A percentile compares a stretch with the other conserved stretches of the same genome.
phyloP scores from a whole-genome alignment of 305 asterid species.

The Fraxinus sp. region DNA sequence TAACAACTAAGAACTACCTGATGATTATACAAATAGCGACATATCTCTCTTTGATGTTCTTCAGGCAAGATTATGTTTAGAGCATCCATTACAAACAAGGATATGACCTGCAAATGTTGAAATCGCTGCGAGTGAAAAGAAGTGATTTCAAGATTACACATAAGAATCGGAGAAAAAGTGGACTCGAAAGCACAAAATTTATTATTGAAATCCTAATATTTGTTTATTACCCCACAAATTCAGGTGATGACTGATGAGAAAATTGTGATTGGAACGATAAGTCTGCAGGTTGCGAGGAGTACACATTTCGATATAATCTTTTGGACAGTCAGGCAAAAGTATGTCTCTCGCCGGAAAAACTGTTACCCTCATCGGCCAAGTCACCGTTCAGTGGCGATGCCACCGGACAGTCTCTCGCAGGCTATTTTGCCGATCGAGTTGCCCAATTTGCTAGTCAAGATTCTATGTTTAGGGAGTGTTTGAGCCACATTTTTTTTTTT shows the following conservation, averaged over 20 bases:
- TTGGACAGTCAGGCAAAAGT: not conserved
- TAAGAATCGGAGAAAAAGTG: not conserved
- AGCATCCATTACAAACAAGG: conserved; percentile 40
- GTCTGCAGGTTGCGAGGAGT: not conserved
- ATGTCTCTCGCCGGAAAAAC: not conserved
- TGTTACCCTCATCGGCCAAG: not conserved
- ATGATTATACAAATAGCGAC: conserved; percentile 57
- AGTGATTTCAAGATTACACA: not conserved
- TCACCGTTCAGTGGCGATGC: not conserved
- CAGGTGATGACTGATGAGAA: not conserved
- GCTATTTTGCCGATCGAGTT: not conserved
- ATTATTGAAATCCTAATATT: not conserved
- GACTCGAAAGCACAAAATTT: not conserved
- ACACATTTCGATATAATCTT: not conserved
- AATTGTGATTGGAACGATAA: not conserved
- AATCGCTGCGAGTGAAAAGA: not conserved
- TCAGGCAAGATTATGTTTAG: conserved; percentile 30
- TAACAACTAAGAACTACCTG: conserved; percentile 34
- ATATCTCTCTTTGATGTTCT: conserved; percentile 50
- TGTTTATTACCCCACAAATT: not conserved
- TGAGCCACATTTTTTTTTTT: too few species aligned
- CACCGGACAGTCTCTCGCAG: not conserved
- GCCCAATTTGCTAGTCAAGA: not conserved
- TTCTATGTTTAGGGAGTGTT: too few species aligned
- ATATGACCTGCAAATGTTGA: conserved; percentile 39